Base-by-base conservation (phyloP, 352 stramenopile genomes). In the Phytopythium chamaehyphon region DNA sequence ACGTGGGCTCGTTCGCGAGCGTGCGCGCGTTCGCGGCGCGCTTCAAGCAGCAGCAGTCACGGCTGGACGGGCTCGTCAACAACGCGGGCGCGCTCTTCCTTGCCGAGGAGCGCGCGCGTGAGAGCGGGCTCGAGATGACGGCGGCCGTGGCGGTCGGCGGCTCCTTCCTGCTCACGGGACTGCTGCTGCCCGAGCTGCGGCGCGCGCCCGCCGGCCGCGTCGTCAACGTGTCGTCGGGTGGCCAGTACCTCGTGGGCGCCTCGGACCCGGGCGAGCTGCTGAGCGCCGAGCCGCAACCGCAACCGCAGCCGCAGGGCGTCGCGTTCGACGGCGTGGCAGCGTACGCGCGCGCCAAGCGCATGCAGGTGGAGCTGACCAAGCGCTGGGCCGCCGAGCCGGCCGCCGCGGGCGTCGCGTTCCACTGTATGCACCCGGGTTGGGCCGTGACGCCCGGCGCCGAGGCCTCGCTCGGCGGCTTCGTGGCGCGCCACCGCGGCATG, bases 391-490 rank as follows among this genome's bases (percentile, higher is more conserved):
- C 52, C 21, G 56, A 71, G 31, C 66, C 69, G 14, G 54, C 48
- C 7, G 56, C 56, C 7, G 43, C 62, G 10, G 68, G 61, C 21
- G 69, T 83, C 43, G 37, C 70, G 37, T 83, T 83, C 47, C 65
- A 80, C 43, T 55, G 61, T 24, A 78, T 83, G 69, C 71, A 83
- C 43, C 69, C 72, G 7, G 72, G 72, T 1, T 80, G 72, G 72
- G 69, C 69, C 21, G 61, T 55, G 36, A 83, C 72, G 31, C 70
- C 67, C 1, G 69, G 69, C n/a, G 69, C 71, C 23, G 57, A 48
- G 21, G 46, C 58, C 7, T 71, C 69, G 7, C 56, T 83, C 19
- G 55, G 63, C 24, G 60, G 69, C 42, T 83, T 83, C 39, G 47
- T 58, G 6, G 61, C 70, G 36, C 59, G 61, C 23, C 64, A 80